Conservation (phyloP, 2,329 filamentous ascomycete species). For the Colletotrichum falcatum region DNA sequence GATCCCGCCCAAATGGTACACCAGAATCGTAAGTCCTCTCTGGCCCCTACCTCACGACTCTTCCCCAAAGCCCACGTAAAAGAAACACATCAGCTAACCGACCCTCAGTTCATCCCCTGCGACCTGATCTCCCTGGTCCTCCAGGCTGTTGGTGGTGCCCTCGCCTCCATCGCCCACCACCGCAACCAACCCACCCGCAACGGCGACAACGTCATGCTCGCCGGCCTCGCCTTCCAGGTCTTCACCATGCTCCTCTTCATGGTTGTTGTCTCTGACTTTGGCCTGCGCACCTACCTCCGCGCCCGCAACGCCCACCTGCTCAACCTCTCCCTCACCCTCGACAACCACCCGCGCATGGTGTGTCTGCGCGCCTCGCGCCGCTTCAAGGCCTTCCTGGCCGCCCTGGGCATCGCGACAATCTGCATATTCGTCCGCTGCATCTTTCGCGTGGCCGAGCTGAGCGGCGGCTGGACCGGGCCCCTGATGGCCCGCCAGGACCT, state of each 20-base stretch:
- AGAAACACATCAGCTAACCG: background rate
- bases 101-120: conserved; percentile 69
- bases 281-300: conserved; percentile 54
- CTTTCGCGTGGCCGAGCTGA: conserved; percentile 75
- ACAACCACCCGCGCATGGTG: conserved; percentile 50
- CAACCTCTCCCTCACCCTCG: conserved; percentile 48
- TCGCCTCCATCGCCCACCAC: conserved; percentile 59
- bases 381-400: conserved; percentile 68
- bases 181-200: conserved; percentile 49
- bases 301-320: conserved; percentile 43
- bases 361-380: conserved; percentile 54
- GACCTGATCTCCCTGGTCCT: conserved; percentile 71
- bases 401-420: conserved; percentile 68
- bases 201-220: conserved; percentile 74
- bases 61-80: too few species aligned
- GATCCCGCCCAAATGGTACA: conserved; percentile 60
- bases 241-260: conserved; percentile 68
- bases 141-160: conserved; percentile 70
- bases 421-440: conserved; percentile 73
- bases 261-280: conserved; percentile 61
- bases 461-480: conserved; percentile 70
- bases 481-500: conserved; percentile 67
- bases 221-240: conserved; percentile 72
- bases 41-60: too few species aligned
- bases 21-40: conserved; percentile 56